phyloP scores from a whole-genome alignment of 768 basidiomycete genomes.

The Leccinum sublutescens region DNA sequence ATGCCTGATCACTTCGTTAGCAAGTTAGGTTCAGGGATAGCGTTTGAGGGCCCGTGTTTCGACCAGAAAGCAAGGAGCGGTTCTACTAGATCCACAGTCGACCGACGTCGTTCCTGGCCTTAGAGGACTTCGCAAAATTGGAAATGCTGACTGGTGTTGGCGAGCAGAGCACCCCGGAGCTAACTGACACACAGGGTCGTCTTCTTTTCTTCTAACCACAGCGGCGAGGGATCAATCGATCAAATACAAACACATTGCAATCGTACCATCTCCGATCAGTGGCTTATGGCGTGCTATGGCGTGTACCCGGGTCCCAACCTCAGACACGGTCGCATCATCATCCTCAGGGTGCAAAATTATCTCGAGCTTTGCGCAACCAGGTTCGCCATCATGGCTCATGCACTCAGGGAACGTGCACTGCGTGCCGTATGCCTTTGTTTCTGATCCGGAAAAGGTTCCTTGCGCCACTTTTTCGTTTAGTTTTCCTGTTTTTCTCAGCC shows the following conservation, averaged over 20 bases:
- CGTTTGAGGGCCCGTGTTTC: slow-evolving; percentile 29
- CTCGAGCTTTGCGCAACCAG: neutral
- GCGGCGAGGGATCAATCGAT: slow-evolving; percentile 57
- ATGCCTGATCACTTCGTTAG: neutral
- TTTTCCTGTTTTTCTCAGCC: neutral
- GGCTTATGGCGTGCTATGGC: slow-evolving; percentile 51
- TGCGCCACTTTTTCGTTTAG: neutral
- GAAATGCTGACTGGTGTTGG: neutral
- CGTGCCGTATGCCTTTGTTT: neutral
- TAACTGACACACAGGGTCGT: slow-evolving; percentile 75
- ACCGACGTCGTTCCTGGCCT: slow-evolving; percentile 68
- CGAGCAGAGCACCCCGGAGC: neutral
- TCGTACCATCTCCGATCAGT: slow-evolving; percentile 61
- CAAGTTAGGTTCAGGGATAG: neutral
- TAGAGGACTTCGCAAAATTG: slow-evolving; percentile 5
- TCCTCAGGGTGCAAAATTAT: neutral
- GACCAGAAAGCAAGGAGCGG: slow-evolving; percentile 39
- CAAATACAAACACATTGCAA: slow-evolving; percentile 71
- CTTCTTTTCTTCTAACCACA: slow-evolving; percentile 62
- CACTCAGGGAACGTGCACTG: neutral
- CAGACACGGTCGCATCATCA: neutral
- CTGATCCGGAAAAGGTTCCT: neutral
- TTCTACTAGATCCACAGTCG: slow-evolving; percentile 47
- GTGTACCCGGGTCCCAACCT: neutral
- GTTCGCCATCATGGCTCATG: neutral